Conservation (phyloP, 1,284 basidiomycete species). For the Heterobasidion annosum region DNA sequence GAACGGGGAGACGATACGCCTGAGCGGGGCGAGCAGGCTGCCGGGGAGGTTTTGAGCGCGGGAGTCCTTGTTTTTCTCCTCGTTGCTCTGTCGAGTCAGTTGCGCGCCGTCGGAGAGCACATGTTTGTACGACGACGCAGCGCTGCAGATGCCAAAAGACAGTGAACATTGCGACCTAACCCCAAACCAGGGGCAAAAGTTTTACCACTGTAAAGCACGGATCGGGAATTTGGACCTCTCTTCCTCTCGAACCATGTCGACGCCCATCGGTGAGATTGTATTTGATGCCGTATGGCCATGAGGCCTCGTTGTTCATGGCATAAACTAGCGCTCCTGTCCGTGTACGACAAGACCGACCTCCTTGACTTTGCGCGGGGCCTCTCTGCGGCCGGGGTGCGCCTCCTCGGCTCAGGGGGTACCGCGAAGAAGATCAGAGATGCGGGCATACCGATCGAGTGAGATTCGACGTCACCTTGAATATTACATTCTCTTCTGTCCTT, state of each 20-base stretch:
- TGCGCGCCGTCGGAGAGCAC: no score
- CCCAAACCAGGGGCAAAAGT: no score
- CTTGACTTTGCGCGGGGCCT: conserved; percentile 86
- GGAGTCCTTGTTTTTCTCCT: no score
- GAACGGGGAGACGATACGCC: conserved; percentile 46
- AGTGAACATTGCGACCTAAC: no score
- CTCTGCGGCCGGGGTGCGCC: conserved; percentile 72
- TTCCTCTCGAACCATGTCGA: conserved; percentile 17
- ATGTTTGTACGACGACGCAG: no score
- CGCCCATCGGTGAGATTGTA: conserved; percentile 23
- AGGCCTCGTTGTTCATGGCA: conserved; percentile 3
- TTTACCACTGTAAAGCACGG: no score
- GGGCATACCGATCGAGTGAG: conserved; percentile 85
- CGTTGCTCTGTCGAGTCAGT: no score
- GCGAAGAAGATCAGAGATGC: conserved; percentile 96
- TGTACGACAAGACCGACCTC: conserved; percentile 94
- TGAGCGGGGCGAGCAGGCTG: conserved; percentile 33
- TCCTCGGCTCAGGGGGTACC: conserved; percentile 94
- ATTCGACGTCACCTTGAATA: no score
- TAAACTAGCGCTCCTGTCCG: conserved; percentile 77
- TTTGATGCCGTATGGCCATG: background rate
- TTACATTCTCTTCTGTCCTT: conserved; percentile 9
- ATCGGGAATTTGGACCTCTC: no score
- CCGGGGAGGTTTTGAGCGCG: conserved; percentile 22
- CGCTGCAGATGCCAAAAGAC: no score